Conservation (phyloP, 768 basidiomycete genomes). For the Trametes cubensis region DNA sequence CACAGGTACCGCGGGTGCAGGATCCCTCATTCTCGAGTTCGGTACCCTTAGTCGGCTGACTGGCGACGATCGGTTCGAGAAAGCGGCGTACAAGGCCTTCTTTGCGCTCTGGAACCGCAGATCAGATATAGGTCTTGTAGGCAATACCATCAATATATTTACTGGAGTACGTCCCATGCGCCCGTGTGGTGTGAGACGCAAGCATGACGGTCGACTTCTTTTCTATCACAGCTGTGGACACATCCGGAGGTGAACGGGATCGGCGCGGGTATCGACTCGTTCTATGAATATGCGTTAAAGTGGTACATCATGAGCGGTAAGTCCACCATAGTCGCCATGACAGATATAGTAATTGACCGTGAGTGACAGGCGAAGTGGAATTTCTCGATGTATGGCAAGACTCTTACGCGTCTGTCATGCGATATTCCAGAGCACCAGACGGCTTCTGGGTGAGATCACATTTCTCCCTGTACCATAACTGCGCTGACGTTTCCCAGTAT, state of each 20-base stretch:
- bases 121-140: slow-evolving; percentile 81
- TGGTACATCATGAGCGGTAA: slow-evolving; percentile 87
- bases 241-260: slow-evolving; percentile 77
- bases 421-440: slow-evolving; percentile 76
- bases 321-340: slow-evolving; percentile 25
- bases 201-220: background rate
- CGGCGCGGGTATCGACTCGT: slow-evolving; percentile 95
- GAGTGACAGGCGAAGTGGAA: slow-evolving; percentile 38
- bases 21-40: slow-evolving; percentile 92
- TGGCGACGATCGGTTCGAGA: slow-evolving; percentile 87
- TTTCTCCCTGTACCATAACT: background rate
- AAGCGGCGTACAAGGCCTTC: slow-evolving; percentile 86
- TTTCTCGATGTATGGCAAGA: slow-evolving; percentile 44
- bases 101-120: slow-evolving; percentile 93
- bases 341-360: background rate
- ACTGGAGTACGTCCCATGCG: slow-evolving; percentile 63
- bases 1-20: slow-evolving; percentile 88
- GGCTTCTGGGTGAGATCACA: slow-evolving; percentile 76
- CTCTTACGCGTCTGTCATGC: slow-evolving; percentile 57
- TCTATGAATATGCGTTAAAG: slow-evolving; percentile 92
- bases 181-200: background rate
- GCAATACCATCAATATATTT: slow-evolving; percentile 83
- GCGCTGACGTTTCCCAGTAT: slow-evolving; percentile 56
- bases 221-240: slow-evolving; percentile 63
- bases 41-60: slow-evolving; percentile 90